Conservation (phyloP, 2,329 filamentous ascomycete genomes). For the Zasmidium cellare region DNA sequence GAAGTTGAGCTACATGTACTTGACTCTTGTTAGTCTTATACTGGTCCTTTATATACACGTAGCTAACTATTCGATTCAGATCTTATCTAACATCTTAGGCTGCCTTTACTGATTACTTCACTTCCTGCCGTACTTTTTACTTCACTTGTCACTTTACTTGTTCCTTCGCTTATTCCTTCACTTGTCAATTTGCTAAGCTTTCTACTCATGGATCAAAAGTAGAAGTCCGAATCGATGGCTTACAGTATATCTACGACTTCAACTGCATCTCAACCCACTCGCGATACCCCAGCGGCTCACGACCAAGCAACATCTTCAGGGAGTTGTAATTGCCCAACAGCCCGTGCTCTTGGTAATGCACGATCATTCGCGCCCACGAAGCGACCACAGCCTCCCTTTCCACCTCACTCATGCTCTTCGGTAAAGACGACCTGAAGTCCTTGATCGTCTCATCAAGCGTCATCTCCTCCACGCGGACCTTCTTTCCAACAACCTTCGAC, state of each 20-base stretch:
- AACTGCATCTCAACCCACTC: constrained; percentile 12
- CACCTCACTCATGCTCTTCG: constrained; percentile 2
- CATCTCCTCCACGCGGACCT: constrained; percentile 23
- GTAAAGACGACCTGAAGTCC: constrained; percentile 13
- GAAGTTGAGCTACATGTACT: too few relatives aligned
- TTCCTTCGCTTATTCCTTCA: too few relatives aligned
- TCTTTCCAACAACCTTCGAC: constrained; percentile 27
- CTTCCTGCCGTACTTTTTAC: too few relatives aligned
- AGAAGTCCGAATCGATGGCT: too few relatives aligned
- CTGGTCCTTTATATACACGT: too few relatives aligned
- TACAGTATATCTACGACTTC: not conserved
- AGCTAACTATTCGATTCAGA: too few relatives aligned
- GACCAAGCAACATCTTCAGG: constrained; percentile 22
- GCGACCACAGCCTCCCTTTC: not conserved
- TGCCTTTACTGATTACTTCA: too few relatives aligned
- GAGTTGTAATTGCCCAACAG: constrained; percentile 23
- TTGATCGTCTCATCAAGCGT: constrained; percentile 24
- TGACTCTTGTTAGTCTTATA: too few relatives aligned
- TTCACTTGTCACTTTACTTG: too few relatives aligned
- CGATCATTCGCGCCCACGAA: not conserved
- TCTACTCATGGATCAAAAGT: too few relatives aligned
- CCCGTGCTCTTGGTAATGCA: constrained; percentile 25
- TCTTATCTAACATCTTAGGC: too few relatives aligned
- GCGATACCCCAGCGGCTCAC: constrained; percentile 14
- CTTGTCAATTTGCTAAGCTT: too few relatives aligned